Percentiles rank a stretch among this genome's conserved stretches.
Conservation (phyloP, 805 yeast species). For the Sungouiella thailandica region DNA sequence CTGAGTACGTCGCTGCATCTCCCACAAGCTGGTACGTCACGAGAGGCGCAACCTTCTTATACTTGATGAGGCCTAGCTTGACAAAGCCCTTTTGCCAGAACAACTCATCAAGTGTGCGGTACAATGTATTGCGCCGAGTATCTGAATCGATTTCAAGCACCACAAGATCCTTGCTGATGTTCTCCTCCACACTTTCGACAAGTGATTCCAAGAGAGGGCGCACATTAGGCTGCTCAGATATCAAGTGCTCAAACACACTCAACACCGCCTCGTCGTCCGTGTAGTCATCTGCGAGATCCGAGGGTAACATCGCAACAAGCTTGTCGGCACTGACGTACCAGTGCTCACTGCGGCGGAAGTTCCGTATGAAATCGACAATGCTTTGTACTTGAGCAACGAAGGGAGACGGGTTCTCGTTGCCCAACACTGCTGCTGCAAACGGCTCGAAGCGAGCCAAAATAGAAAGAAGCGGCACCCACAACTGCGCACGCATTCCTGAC, state of each 20-base stretch:
- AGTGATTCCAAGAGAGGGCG: slow-evolving; percentile 18
- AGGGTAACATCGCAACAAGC: slow-evolving; percentile 15
- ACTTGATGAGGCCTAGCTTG: slow-evolving; percentile 23
- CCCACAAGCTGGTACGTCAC: slow-evolving; percentile 26
- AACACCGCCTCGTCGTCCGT: slow-evolving; percentile 19
- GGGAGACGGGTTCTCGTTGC: slow-evolving; percentile 6
- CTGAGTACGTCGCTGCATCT: slow-evolving; percentile 19
- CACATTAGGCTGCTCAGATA: slow-evolving; percentile 11
- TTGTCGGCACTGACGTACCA: slow-evolving; percentile 19
- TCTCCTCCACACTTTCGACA: slow-evolving; percentile 27
- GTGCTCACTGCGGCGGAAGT: slow-evolving; percentile 7
- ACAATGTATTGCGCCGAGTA: slow-evolving; percentile 19
- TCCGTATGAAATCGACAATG: slow-evolving; percentile 15
- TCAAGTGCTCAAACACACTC: slow-evolving; percentile 13
- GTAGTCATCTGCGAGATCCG: slow-evolving; percentile 15
- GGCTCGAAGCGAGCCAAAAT: slow-evolving; percentile 32
- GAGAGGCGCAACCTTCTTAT: slow-evolving; percentile 24
- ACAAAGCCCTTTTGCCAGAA: slow-evolving; percentile 34
- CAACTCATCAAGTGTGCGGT: slow-evolving; percentile 29
- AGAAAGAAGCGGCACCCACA: slow-evolving; percentile 38
- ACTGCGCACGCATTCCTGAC: slow-evolving; percentile 7
- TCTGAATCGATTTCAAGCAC: slow-evolving; percentile 33
- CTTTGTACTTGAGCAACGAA: slow-evolving; percentile 19
- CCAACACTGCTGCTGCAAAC: slow-evolving; percentile 25
- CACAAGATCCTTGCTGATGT: slow-evolving; percentile 18